Base-by-base conservation (phyloP, 345 rosid genomes). In the Streptanthus diversifolius region DNA sequence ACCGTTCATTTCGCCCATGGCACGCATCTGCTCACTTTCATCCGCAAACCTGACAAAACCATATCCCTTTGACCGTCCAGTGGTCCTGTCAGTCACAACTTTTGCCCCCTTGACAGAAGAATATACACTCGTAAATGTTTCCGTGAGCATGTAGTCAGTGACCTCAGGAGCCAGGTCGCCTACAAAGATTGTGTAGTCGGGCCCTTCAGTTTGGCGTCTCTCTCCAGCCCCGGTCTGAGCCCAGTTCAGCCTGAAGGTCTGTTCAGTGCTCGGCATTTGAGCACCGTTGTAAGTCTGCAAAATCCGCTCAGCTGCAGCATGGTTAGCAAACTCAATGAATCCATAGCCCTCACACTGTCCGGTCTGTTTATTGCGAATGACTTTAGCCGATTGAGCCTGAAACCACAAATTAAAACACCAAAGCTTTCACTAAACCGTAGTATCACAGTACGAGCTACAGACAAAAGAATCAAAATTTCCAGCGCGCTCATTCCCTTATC, bases 1-100 rank as follows among this genome's bases (percentile, higher is more conserved):
- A 27, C 99, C 98, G 43, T 92, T 95, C 99, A 95, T 95, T 61
- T 95, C 99, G 5, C 63, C 79, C 98, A 95, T 92, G 56, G 99
- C 90, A 57, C 90, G 96, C 57, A 77, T 13, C 74, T 92, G 97
- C 49, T 95, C 99, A 64, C 7, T 70, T 75, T 95, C 97, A 63
- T 95, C 96, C 8, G 67, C 88, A 83, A 95, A 92, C 76, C 85
- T 92, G 58, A 95, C 93, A 84, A 95, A 95, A 24, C 98, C 99
- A 84, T 95, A 95, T 1, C 99, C 99, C 77, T 95, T 92, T 2
- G 98, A 85, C 39, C 96, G 87, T 54, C 98, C 98, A 44, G 97
- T 95, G 10, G 69, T 62, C 82, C 93, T 90, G 67, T 95, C 99
- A 21, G 82, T 88, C 22, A 95, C 96, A 69, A 90, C 90, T 81